Base-by-base conservation (phyloP, 1,284 basidiomycete species). In the Ustilago loliicola region DNA sequence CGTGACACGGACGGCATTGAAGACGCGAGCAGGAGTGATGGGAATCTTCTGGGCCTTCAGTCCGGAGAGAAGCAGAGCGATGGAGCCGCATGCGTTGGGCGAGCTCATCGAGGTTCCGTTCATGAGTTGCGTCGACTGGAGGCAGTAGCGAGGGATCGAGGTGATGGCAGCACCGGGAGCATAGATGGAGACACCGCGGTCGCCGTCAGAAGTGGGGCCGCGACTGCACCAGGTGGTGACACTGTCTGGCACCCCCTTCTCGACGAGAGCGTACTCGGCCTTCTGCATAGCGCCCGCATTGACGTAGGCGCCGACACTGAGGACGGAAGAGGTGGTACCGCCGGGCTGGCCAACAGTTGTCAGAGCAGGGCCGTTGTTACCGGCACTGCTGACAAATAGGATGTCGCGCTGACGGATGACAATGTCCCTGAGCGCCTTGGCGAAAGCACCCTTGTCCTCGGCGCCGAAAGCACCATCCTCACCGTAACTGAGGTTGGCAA, bases 151-250 rank as follows among this genome's bases (percentile, higher is more conserved):
- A 11, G 85, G 86, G 47, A 87, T 86, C 27, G 78, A 82, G 8
- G 86, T 87, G 73, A 87, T 83, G 51, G 86, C 86, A 19, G 85
- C 86, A 38, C 86, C 86, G 0, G 86, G 86, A 11, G 86, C 85
- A 54, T 86, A 87, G 70, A 85, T 80, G 21, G 82, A 80, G 9
- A 87, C 81, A 48, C 85, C 85, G 10, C 65, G 66, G 23, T 80
- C 84, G 11, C 86, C 86, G 51, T 87, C 86, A 29, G 80, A 62
- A 9, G 81, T 78, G 11, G 86, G 86, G 17, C 86, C 86, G n/a
- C 86, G 80, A 53, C 83, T 85, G 60, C 83, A 86, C 86, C 86
- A 87, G 21, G 86, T 87, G 38, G 85, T 87, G 27, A 83, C 80
- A 38, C 78, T 83, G 67, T 83, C 81, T 23, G 77, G 79, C 17